phyloP scores from a whole-genome alignment of 2,329 filamentous ascomycete genomes.

The Penicillium sp. region DNA sequence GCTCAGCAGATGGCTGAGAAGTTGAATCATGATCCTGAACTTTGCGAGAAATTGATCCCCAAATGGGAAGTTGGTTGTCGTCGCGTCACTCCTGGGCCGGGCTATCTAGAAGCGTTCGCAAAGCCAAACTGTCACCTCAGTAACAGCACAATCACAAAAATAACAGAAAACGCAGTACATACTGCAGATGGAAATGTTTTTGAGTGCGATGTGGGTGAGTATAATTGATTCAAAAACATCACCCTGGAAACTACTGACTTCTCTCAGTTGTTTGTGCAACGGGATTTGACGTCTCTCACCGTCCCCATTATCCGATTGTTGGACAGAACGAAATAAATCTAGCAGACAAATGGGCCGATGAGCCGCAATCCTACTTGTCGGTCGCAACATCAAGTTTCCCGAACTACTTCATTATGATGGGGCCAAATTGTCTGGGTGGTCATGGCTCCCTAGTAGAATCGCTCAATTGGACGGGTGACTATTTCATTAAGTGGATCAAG shows the following conservation, averaged over 20 bases:
- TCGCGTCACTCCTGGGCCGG: constrained; percentile 27
- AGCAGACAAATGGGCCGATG: constrained; percentile 28
- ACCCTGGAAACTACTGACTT: background rate
- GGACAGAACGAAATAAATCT: constrained; percentile 31
- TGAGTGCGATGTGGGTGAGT: constrained; percentile 24
- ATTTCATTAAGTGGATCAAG: constrained; percentile 36
- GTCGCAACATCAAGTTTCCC: constrained; percentile 30
- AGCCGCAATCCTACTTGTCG: constrained; percentile 33
- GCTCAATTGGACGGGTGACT: constrained; percentile 32
- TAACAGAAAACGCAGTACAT: constrained; percentile 21
- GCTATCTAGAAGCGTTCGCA: constrained; percentile 31
- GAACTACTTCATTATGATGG: constrained; percentile 39
- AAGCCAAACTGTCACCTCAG: constrained; percentile 22
- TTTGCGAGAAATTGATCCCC: constrained; percentile 30
- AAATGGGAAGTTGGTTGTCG: constrained; percentile 29
- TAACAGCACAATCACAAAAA: constrained; percentile 19
- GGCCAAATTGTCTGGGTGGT: constrained; percentile 34
- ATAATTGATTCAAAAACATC: background rate
- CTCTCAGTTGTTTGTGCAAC: constrained; percentile 40
- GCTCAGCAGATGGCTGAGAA: constrained; percentile 22
- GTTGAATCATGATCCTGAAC: constrained; percentile 25
- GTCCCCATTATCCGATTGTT: constrained; percentile 39
- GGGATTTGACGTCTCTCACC: constrained; percentile 46
- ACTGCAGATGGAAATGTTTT: constrained; percentile 23
- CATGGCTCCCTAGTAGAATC: constrained; percentile 32